Percentiles rank a stretch among this genome's conserved stretches.
Conservation (phyloP, 192 early-diverging fungal genomes). For the Borealophlyctis nickersoniae region DNA sequence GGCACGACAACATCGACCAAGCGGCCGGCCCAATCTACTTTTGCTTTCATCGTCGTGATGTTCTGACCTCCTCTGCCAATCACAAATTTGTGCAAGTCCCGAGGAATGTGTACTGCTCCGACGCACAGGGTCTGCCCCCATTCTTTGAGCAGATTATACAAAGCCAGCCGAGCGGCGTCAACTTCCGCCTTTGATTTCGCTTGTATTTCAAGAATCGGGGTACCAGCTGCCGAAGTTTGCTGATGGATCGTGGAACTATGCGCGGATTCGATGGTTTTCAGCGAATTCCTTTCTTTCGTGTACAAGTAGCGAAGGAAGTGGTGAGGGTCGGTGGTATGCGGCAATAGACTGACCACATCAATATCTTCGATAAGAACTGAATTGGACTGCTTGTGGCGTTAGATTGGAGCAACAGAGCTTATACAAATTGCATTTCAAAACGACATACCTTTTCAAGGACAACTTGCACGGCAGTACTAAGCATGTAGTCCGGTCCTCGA, state of each 20-base stretch:
- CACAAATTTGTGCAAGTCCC: slow-evolving; percentile 67
- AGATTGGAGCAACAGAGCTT: no score
- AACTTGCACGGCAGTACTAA: slow-evolving; percentile 70
- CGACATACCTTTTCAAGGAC: slow-evolving; percentile 73
- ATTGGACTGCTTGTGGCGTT: no score
- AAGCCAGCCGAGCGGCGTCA: slow-evolving; percentile 60
- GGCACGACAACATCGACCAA: slow-evolving; percentile 81
- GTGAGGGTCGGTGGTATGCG: slow-evolving; percentile 46
- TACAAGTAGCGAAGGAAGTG: slow-evolving; percentile 73
- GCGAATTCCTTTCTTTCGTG: slow-evolving; percentile 58
- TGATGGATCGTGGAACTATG: slow-evolving; percentile 34
- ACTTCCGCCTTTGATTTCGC: slow-evolving; percentile 61
- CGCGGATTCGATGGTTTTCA: slow-evolving; percentile 78
- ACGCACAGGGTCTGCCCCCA: slow-evolving; percentile 56
- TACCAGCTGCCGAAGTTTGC: slow-evolving; percentile 16
- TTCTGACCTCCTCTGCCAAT: slow-evolving; percentile 88
- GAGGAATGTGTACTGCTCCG: slow-evolving; percentile 69
- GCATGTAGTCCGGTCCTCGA: slow-evolving; percentile 69
- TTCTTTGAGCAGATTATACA: slow-evolving; percentile 51
- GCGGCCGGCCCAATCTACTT: slow-evolving; percentile 55
- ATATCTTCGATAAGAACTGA: slow-evolving; percentile 69
- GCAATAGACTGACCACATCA: slow-evolving; percentile 54
- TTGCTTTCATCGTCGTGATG: slow-evolving; percentile 76
- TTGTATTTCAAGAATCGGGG: slow-evolving; percentile 69
- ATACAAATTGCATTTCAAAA: no score